Base-by-base conservation (phyloP, 2,329 filamentous ascomycete species). In the Dactylellina cionopaga region DNA sequence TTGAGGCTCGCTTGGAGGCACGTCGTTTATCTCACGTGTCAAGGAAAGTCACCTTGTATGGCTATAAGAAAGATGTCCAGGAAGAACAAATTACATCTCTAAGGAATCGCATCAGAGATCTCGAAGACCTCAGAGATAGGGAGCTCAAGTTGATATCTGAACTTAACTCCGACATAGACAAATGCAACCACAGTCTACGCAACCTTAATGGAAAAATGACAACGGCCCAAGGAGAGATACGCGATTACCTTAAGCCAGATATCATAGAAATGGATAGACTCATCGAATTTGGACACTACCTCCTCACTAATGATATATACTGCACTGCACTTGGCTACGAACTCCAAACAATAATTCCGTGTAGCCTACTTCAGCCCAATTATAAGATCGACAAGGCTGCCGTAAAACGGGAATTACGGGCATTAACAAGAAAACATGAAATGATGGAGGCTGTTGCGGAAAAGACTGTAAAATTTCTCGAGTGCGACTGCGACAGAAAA, bases 221-320 rank as follows among this genome's bases (percentile, higher is more conserved):
- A 5, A 24, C 49, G 1, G 19, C 39, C 15, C 37, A 55, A 11
- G 29, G 5, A 24, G 39, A 11, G 17, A 55, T 55, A 13, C 5
- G n/a, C 5, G 29, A 55, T 25, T 37, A 19, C 22, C 27, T 58
- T 22, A 19, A 25, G 0, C 11, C 33, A 22, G 52, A 58, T 31
- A 29, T 27, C 13, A 43, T 58, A 5, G 22, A 35, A 7, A 19
- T 58, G 5, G 17, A 25, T 15, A 27, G 15, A 5, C 15, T 58
- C 5, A 44, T 37, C 4, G 24, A 44, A 15, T 44, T 25, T 3
- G 52, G 52, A 1, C 52, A 58, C 25, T 58, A 43, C 25, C 25
- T 58, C 5, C 52, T 58, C 5, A 58, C 52, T 1, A 58, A 58
- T 24, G 52, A 58, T 19, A 35, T 58, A 4, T 58, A 58, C 52